These are phyloP conservation scores for Sphagnurus paluster DNA, from an alignment of 1,284 basidiomycete species.

Conservation along the genomic window DNA sequence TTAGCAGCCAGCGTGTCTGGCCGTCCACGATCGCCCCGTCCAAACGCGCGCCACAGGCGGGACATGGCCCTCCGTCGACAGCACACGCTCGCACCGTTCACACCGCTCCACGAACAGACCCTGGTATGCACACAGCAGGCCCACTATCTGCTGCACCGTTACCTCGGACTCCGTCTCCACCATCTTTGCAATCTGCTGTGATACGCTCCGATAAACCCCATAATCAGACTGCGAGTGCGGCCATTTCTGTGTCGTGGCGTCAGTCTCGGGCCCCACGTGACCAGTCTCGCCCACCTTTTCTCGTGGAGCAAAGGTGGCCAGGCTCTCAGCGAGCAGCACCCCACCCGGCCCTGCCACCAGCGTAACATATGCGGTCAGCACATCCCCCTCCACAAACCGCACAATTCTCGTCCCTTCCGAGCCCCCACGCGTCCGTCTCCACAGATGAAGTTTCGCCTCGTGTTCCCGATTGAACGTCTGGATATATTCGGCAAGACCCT, in stretches of 20 bases:
- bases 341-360: constrained; percentile 38
- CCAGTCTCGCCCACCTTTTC: constrained; percentile 50
- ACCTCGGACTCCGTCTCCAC: constrained; percentile 53
- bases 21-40: constrained; percentile 50
- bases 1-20: constrained; percentile 25
- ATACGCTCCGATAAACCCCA: constrained; percentile 59
- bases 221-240: constrained; percentile 70
- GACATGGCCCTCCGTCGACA: constrained; percentile 66
- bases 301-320: constrained; percentile 64
- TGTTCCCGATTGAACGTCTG: constrained; percentile 49
- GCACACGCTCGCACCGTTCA: constrained; percentile 55
- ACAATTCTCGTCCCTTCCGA: constrained; percentile 39
- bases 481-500: constrained; percentile 49
- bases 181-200: constrained; percentile 63
- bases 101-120: constrained; percentile 63
- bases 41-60: constrained; percentile 68
- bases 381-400: constrained; percentile 59
- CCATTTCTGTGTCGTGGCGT: constrained; percentile 44
- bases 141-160: constrained; percentile 41
- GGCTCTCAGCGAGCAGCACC: constrained; percentile 52
- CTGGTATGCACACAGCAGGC: constrained; percentile 52
- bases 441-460: constrained; percentile 47
- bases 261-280: background rate
- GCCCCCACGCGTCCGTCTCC: constrained; percentile 39
- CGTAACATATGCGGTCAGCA: constrained; percentile 58